Percentiles rank a stretch among this genome's conserved stretches.
Evolutionary conservation across 306 rosid genomes (phyloP).

Genomic region (Urtica urens): DNA sequence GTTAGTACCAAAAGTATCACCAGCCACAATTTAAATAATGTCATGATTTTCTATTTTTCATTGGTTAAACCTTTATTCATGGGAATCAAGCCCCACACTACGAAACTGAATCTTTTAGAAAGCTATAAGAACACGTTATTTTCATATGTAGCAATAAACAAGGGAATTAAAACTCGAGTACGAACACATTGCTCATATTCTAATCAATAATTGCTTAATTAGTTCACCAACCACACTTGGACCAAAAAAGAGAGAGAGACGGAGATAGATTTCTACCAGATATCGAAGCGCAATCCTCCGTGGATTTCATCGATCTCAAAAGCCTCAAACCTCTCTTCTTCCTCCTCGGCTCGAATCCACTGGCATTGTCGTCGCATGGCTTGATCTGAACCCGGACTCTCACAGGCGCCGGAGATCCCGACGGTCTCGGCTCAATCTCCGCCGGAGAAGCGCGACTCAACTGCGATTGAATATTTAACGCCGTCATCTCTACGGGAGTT

Average conservation of each 20-base stretch:
- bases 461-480: slow-evolving; percentile 14
- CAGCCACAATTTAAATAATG: no score
- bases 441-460: slow-evolving; percentile 14
- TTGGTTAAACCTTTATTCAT: background rate
- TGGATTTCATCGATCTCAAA: slow-evolving; percentile 33
- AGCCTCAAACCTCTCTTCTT: slow-evolving; percentile 25
- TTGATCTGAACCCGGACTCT: slow-evolving; percentile 28
- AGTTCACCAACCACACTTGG: no score
- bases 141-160: no score
- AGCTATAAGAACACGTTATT: background rate
- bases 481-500: slow-evolving; percentile 34
- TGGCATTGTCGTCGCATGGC: slow-evolving; percentile 27
- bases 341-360: slow-evolving; percentile 13
- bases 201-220: no score
- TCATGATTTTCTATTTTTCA: background rate
- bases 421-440: slow-evolving; percentile 22
- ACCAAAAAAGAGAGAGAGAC: background rate
- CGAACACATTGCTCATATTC: no score
- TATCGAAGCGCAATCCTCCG: slow-evolving; percentile 21
- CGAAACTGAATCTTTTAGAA: background rate
- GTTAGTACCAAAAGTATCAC: no score
- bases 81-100: background rate
- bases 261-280: slow-evolving; percentile 32
- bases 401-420: slow-evolving; percentile 7
- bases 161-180: no score